phyloP scores from a whole-genome alignment of 331 rosid genomes.

The Phaseolus coccineus region DNA sequence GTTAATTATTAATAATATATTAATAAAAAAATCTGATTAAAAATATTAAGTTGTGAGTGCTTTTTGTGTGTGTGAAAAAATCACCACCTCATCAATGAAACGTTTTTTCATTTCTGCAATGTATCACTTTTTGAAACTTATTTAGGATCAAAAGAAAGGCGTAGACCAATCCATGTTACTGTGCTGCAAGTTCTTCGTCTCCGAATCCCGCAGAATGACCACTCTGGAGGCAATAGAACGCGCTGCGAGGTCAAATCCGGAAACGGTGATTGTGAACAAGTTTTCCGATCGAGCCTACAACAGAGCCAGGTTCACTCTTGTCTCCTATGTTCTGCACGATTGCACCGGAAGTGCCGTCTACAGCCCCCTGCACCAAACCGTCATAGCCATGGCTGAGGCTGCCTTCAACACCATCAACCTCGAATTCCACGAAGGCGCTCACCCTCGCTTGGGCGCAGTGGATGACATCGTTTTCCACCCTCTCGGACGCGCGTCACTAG shows the following conservation, averaged over 20 bases:
- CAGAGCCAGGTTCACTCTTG: constrained; percentile 66
- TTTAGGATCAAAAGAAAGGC: constrained; percentile 61
- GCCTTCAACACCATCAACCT: constrained; percentile 73
- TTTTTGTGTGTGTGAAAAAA: too few relatives aligned
- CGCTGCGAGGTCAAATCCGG: constrained; percentile 64
- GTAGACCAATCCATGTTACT: constrained; percentile 63
- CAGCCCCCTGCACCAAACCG: constrained; percentile 80
- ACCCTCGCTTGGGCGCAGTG: constrained; percentile 79
- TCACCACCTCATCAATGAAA: too few relatives aligned
- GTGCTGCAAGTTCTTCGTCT: constrained; percentile 77
- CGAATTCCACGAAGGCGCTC: constrained; percentile 72
- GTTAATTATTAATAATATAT: too few relatives aligned
- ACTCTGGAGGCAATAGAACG: constrained; percentile 69
- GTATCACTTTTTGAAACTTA: too few relatives aligned
- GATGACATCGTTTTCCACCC: constrained; percentile 95
- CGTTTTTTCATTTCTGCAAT: too few relatives aligned
- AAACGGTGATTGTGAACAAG: constrained; percentile 66
- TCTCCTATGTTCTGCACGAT: constrained; percentile 75
- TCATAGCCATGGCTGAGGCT: constrained; percentile 72
- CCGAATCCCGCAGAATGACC: constrained; percentile 65
- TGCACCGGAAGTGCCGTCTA: constrained; percentile 66
- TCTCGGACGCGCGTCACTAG: constrained; percentile 63
- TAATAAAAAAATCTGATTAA: too few relatives aligned
- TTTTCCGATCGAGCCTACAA: constrained; percentile 73
- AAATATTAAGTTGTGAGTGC: too few relatives aligned